A percentile compares a stretch with the other conserved stretches of the same genome.
Conservation (phyloP, 2,329 filamentous ascomycete species). For the Ophiobolus disseminans region DNA sequence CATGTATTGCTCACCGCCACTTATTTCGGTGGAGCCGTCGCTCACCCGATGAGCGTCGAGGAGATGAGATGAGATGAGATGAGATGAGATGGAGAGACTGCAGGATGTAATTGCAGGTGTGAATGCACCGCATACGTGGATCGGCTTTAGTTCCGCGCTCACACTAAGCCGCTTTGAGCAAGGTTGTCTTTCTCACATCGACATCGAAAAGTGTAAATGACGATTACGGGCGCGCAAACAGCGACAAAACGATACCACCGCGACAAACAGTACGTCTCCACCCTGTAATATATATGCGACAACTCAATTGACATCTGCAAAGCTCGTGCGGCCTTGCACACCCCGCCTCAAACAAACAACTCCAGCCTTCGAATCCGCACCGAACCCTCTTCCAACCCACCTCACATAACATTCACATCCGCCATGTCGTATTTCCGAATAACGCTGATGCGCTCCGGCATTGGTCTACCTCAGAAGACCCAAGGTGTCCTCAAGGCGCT, state of each 20-base stretch:
- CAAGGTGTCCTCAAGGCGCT: conserved; percentile 83
- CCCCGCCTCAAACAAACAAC: too few relatives aligned
- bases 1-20: conserved; percentile 20
- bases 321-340: conserved; percentile 6
- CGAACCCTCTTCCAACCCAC: neutral
- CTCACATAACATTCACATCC: conserved; percentile 3
- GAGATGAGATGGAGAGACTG: too few relatives aligned
- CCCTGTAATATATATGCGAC: neutral
- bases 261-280: conserved; percentile 8
- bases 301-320: conserved; percentile 4
- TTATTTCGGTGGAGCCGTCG: neutral
- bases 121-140: conserved; percentile 18
- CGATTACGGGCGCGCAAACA: conserved; percentile 22
- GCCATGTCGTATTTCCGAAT: conserved; percentile 85
- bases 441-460: conserved; percentile 86
- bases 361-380: conserved; percentile 3
- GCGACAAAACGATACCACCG: conserved; percentile 5
- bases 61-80: too few relatives aligned
- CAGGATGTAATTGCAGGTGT: too few relatives aligned
- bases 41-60: too few relatives aligned
- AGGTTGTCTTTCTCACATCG: conserved; percentile 11
- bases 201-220: conserved; percentile 30
- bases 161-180: conserved; percentile 17
- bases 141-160: conserved; percentile 4
- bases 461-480: conserved; percentile 80